Evolutionary conservation across 371 early-diverging fungal genomes (phyloP), one percentile per base, ranked within the genome.

Genomic region (Lichtheimia hyalospora): DNA sequence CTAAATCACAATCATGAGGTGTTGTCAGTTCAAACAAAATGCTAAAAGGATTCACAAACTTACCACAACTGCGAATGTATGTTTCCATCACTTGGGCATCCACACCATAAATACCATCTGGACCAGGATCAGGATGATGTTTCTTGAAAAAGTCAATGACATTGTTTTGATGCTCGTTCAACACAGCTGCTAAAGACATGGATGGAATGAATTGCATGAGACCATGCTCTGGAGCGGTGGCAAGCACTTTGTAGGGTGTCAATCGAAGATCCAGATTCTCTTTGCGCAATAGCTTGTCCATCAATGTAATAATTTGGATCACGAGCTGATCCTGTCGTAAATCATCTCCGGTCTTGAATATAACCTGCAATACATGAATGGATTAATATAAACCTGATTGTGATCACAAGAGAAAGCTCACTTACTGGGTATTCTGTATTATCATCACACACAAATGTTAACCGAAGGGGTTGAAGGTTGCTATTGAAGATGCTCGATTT

Each of bases 261-360:
- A 98, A 67, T 54, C 87, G 87, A 54, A 98, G 73, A 67, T 98
- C 97, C 54, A 98, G 77, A 65, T 95, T 97, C 66, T 97, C 97
- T 64, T 95, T 94, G 39, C 90, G 85, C 49, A 97, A 71, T 21
- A 98, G 78, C 57, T 87, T 84, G 71, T 98, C 96, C 96, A 98
- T 97, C 24, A 99, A 79, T 0, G 90, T 91, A 57, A 98, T 94
- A 53, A 97, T 89, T 70, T 98, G 97, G 43, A 99, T 92, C 5
- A 96, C 95, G 23, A 99, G 81, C 71, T 97, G 97, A 79, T 99
- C 99, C 77, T 99, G 99, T 25, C 98, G 77, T 72, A 99, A 73
- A 66, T 99, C 99, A 70, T 99, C 99, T 5, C 99, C 99, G 0
- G 86, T 80, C 71, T 99, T 99, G 83, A 96, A 97, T 3, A 99